These are phyloP conservation scores for Lodderomyces pseudojiufengensis DNA, from an alignment of 1,139 yeast genomes.

Conservation along the genomic window DNA sequence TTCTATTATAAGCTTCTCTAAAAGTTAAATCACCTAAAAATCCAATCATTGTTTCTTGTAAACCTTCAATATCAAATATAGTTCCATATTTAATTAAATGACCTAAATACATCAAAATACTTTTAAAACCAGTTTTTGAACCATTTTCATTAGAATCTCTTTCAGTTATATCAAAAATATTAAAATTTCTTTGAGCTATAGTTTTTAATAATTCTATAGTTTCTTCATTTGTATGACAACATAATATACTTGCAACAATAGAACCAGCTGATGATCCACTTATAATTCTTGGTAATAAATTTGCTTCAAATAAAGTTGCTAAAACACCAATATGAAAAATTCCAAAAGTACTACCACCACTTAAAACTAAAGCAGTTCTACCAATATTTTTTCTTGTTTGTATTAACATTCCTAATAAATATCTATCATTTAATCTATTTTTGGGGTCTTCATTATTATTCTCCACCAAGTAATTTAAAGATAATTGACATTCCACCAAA, in stretches of 20 bases:
- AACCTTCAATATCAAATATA: conserved; percentile 74
- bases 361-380: conserved; percentile 82
- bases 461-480: conserved; percentile 50
- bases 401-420: conserved; percentile 70
- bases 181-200: conserved; percentile 57
- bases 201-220: conserved; percentile 52
- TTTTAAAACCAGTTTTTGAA: conserved; percentile 33
- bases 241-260: conserved; percentile 83
- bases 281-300: conserved; percentile 80
- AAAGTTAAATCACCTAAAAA: conserved; percentile 87
- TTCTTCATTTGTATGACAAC: conserved; percentile 78
- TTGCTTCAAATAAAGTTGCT: conserved; percentile 68
- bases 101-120: conserved; percentile 30
- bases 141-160: conserved; percentile 31
- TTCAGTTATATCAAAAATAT: conserved; percentile 53
- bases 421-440: conserved; percentile 58
- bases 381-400: conserved; percentile 93
- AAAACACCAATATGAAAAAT: conserved; percentile 89
- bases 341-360: conserved; percentile 97
- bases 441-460: conserved; percentile 14
- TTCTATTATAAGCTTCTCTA: conserved; percentile 56
- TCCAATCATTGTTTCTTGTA: conserved; percentile 68
- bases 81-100: conserved; percentile 79
- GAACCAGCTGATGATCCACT: conserved; percentile 98
- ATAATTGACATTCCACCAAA: conserved; percentile 66